Percentiles rank a stretch among this genome's conserved stretches.
These are phyloP conservation scores for Nyctanthes arbortristis DNA, from an alignment of 257 asterid species.

Conservation along the genomic window DNA sequence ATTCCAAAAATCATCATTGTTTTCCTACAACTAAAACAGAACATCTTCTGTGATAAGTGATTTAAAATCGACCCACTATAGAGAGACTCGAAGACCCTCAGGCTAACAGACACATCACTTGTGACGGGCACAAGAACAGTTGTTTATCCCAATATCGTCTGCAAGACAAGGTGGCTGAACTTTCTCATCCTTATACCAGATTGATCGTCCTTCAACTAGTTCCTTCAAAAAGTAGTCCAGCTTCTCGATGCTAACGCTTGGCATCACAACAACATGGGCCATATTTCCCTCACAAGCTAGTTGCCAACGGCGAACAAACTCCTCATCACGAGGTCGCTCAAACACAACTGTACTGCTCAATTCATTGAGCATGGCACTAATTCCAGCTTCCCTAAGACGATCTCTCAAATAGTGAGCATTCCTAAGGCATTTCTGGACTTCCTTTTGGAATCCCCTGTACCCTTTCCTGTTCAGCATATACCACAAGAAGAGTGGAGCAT, in stretches of 20 bases:
- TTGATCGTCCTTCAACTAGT: background rate
- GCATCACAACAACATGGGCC: slow-evolving; percentile 33
- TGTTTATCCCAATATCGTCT: slow-evolving; percentile 62
- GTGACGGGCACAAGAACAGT: slow-evolving; percentile 57
- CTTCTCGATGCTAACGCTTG: slow-evolving; percentile 19
- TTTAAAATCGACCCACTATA: slow-evolving; percentile 15
- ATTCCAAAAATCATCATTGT: slow-evolving; percentile 1
- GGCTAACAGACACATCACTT: slow-evolving; percentile 29
- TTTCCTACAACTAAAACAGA: slow-evolving; percentile 8
- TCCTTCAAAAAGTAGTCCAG: slow-evolving; percentile 20
- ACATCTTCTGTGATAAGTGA: slow-evolving; percentile 19
- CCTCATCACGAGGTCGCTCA: slow-evolving; percentile 23
- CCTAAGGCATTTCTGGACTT: slow-evolving; percentile 17
- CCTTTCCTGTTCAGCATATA: slow-evolving; percentile 29
- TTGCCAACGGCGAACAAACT: slow-evolving; percentile 31
- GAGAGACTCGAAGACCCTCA: slow-evolving; percentile 13
- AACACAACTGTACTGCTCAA: slow-evolving; percentile 30
- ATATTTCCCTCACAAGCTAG: slow-evolving; percentile 30
- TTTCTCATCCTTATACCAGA: slow-evolving; percentile 19
- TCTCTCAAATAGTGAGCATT: slow-evolving; percentile 24
- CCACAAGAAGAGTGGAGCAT: slow-evolving; percentile 28
- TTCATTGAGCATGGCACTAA: slow-evolving; percentile 26
- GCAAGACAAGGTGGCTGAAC: slow-evolving; percentile 80
- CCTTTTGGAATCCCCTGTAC: slow-evolving; percentile 11
- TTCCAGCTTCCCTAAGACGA: slow-evolving; percentile 26